Evolutionary conservation across 257 asterid species (phyloP).

Genomic region (Ilex aquifolium): DNA sequence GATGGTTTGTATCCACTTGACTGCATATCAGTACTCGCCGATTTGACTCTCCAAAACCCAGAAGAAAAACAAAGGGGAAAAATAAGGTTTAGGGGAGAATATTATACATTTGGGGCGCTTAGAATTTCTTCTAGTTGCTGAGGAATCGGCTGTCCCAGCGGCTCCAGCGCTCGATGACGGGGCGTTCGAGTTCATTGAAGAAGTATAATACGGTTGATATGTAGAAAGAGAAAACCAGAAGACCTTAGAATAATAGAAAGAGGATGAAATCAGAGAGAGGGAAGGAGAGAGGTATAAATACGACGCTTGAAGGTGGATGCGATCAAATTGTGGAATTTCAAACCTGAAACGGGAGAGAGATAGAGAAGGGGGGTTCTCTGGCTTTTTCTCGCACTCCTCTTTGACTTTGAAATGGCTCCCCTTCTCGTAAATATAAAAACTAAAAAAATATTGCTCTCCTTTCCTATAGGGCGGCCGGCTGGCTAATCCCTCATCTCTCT

Average conservation of each 20-base stretch:
- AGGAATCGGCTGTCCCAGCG: slow-evolving; percentile 1
- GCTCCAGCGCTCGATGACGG: background rate
- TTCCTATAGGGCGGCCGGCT: no score
- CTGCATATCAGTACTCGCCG: background rate
- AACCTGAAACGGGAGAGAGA: background rate
- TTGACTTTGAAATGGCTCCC: no score
- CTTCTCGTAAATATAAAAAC: no score
- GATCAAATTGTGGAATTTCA: background rate
- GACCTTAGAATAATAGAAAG: no score
- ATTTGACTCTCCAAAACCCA: background rate
- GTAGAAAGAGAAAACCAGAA: background rate
- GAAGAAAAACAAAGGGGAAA: background rate
- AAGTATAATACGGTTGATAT: no score
- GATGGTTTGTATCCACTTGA: background rate
- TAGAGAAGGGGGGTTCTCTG: background rate
- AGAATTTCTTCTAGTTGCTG: background rate
- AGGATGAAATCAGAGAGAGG: background rate
- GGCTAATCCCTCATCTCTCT: no score
- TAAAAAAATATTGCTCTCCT: no score
- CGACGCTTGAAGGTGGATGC: background rate
- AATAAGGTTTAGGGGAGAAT: background rate
- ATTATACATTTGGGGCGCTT: slow-evolving; percentile 2
- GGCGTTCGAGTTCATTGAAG: background rate
- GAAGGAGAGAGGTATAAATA: background rate
- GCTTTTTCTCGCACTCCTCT: no score